These are phyloP conservation scores for Sporisorium exsertum DNA, from an alignment of 1,284 basidiomycete genomes.

Conservation along the genomic window DNA sequence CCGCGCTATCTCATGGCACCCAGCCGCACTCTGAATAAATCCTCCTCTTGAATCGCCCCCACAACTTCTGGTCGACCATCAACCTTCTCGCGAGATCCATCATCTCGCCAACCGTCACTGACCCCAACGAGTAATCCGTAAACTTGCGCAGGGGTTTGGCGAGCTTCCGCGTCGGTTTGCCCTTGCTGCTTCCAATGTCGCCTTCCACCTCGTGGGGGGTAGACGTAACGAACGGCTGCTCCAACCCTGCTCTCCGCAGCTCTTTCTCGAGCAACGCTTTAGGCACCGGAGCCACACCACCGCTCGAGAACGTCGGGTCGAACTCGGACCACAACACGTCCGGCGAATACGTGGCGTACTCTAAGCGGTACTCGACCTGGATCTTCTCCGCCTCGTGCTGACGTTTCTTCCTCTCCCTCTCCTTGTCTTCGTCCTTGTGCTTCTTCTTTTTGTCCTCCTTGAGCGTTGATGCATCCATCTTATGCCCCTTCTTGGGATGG, in stretches of 20 bases:
- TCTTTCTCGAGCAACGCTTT: constrained; percentile 76
- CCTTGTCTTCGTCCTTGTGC: constrained; percentile 18
- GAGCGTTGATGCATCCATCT: background rate
- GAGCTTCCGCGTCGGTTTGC: constrained; percentile 19
- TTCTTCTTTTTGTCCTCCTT: constrained; percentile 20
- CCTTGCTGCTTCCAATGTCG: constrained; percentile 4
- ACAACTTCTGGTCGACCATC: constrained; percentile 75
- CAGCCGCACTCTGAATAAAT: constrained; percentile 73
- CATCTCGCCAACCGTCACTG: constrained; percentile 83
- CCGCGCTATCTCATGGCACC: constrained; percentile 3
- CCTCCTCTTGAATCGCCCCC: constrained; percentile 76
- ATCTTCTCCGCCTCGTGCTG: constrained; percentile 25
- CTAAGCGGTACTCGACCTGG: constrained; percentile 55
- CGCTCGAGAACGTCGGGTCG: background rate
- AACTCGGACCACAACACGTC: constrained; percentile 60
- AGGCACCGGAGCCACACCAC: constrained; percentile 70
- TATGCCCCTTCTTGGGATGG: constrained; percentile 16
- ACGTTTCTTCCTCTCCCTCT: constrained; percentile 12
- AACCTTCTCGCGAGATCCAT: constrained; percentile 78
- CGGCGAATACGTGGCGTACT: constrained; percentile 64
- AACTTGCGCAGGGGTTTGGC: constrained; percentile 72
- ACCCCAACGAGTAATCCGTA: constrained; percentile 79
- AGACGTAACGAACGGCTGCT: constrained; percentile 49
- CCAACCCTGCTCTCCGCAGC: constrained; percentile 71
- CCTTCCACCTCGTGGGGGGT: background rate